Evolutionary conservation across 2,329 filamentous ascomycete species (phyloP), one percentile per base, ranked within the genome.

Genomic region (Lachnellula arida): DNA sequence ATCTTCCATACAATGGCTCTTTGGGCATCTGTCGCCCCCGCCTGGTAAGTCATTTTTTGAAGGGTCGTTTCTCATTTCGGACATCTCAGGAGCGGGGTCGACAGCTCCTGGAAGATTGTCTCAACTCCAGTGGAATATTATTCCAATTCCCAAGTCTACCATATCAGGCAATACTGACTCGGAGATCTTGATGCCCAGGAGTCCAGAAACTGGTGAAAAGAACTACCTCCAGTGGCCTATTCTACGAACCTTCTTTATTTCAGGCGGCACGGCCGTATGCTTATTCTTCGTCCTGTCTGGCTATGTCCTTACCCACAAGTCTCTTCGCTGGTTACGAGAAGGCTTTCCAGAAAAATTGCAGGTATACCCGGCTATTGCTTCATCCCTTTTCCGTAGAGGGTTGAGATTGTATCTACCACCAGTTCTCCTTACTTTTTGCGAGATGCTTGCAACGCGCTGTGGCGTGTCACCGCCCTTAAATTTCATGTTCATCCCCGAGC

Each of bases 261-360:
- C 73, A 22, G 76, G 76, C 15, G 71, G 72, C n/a, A 70, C 75
- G 14, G 75, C 76, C 67, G 76, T 78, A 1, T 72, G 75, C 58
- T 67, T 78, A 44, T 78, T 79, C 65, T 79, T 78, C 63, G 71
- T 76, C 53, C 72, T 79, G 34, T 78, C 76, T 1, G 76, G 76
- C 37, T 78, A 78, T 59, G 75, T 72, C 0, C 70, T 78, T 22
- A 74, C 75, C 2, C 68, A 72, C 57, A 74, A 73, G 54, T 73
- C 75, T 1, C 66, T 78, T 22, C 65, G 67, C 25, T 66, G 68
- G 37, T 69, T 75, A 2, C 73, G 73, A 51, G 64, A 67, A 6
- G 66, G 71, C 25, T 64, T 71, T 19, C 60, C 63, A 32, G 68
- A 70, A 23, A 32, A 11, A 11, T 11, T 11, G 11, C 65, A 66